Evolutionary conservation across 306 rosid species (phyloP).

Genomic region (Vigna reflexopilosa): DNA sequence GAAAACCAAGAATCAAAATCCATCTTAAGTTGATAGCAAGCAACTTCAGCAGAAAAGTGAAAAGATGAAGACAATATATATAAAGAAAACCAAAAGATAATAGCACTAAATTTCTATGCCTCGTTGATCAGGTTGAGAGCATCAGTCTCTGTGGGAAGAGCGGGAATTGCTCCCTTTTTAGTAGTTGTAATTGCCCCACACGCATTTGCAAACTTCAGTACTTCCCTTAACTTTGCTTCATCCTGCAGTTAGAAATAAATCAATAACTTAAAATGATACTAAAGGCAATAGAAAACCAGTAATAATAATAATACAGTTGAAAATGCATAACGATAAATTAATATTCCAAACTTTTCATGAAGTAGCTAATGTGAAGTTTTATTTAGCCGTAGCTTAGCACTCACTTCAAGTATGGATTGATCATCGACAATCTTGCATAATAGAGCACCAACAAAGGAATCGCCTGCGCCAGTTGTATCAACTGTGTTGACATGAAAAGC

Average conservation of each 20-base stretch:
- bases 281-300: background rate
- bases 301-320: background rate
- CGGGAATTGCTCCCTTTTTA: conserved; percentile 91
- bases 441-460: conserved; percentile 86
- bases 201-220: conserved; percentile 79
- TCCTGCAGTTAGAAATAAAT: conserved; percentile 61
- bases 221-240: conserved; percentile 70
- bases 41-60: conserved; percentile 32
- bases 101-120: conserved; percentile 42
- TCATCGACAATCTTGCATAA: conserved; percentile 83
- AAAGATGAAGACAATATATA: conserved; percentile 14
- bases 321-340: background rate
- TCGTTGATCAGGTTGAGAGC: conserved; percentile 57
- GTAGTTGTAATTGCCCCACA: conserved; percentile 95
- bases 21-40: conserved; percentile 47
- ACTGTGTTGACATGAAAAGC: conserved; percentile 73
- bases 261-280: conserved; percentile 5
- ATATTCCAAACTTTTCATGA: background rate
- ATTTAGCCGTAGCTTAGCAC: conserved; percentile 2
- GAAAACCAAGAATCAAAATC: conserved; percentile 31
- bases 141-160: conserved; percentile 78
- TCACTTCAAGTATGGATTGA: conserved; percentile 81
- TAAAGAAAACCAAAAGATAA: conserved; percentile 13
- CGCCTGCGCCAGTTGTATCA: conserved; percentile 98
- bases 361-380: background rate